Evolutionary conservation across 495 filamentous ascomycete genomes (phyloP).

Genomic region (Lophium mytilinum): DNA sequence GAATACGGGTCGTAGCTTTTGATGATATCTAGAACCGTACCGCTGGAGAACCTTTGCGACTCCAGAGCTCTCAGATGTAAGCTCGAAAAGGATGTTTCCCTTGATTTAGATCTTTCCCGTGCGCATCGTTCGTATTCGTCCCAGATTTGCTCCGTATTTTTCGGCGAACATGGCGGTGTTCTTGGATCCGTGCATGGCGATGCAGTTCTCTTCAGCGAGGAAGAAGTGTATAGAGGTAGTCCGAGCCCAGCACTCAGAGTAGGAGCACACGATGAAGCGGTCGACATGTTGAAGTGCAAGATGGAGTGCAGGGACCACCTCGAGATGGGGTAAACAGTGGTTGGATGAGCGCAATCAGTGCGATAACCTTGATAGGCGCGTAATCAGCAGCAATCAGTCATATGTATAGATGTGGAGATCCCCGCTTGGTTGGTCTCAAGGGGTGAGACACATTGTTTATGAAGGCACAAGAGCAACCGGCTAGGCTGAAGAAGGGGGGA

Average conservation of each 20-base stretch:
- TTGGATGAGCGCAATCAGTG: not conserved
- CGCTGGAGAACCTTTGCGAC: slow-evolving; percentile 10
- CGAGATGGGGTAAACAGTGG: not conserved
- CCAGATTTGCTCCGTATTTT: slow-evolving; percentile 10
- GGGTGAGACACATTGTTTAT: slow-evolving; percentile 22
- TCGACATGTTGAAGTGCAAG: not conserved
- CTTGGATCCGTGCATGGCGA: slow-evolving; percentile 13
- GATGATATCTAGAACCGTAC: slow-evolving; percentile 19
- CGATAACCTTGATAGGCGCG: slow-evolving; percentile 17
- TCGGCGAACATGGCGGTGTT: slow-evolving; percentile 9
- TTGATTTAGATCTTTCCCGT: slow-evolving; percentile 8
- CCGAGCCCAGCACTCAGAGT: not conserved
- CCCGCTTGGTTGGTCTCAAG: slow-evolving; percentile 10
- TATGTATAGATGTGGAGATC: slow-evolving; percentile 16
- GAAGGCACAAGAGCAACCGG: slow-evolving; percentile 4
- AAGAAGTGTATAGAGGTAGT: slow-evolving; percentile 5
- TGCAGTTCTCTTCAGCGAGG: slow-evolving; percentile 8
- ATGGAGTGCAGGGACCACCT: slow-evolving; percentile 3
- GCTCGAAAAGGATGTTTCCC: slow-evolving; percentile 1
- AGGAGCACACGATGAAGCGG: not conserved
- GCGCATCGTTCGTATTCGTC: slow-evolving; percentile 21
- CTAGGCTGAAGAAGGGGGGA: slow-evolving; percentile 2
- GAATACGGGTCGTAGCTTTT: slow-evolving; percentile 10
- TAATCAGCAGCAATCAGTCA: slow-evolving; percentile 2
- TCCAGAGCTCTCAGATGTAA: not conserved